Evolutionary conservation across 305 asterid genomes (phyloP), one percentile per base, ranked within the genome.

Genomic region (Nicotiana rustica): DNA sequence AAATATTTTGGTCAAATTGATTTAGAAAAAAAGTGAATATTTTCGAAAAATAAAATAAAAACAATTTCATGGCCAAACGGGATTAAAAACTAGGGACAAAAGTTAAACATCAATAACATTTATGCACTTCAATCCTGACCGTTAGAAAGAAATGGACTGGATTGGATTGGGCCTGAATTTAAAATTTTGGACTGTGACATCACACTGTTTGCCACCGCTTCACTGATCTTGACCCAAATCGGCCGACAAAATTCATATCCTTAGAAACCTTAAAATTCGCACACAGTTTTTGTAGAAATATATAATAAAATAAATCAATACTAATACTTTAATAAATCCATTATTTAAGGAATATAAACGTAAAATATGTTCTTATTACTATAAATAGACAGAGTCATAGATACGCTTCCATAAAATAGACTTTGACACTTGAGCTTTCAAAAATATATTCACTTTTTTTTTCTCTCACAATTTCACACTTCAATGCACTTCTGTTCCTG

Each of bases 401-500:
- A 71, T 71, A 71, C 61, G 47, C 61, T 47, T 71, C 25, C 19
- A 41, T 18, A 47, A 44, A 35, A 21, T 18, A 61, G 33, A 61
- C 15, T 47, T 41, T 33, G 44, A 38, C 57, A 15, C 35, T 36
- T 18, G 41, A 52, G 79, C 21, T 15, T 25, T 75, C 65, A 52
- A 44, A 19, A 55, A 15, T 8, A 25, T 52, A 25, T 75, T 25
- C 29, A 25, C 29, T 75, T 71, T 71, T 25, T 25, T 35, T 69
- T 14, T 19, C 14, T 47, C 31, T 47, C 61, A 71, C 79, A 19
- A 47, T 21, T 71, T 70, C 78, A 70, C 78, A 41, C 36, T 41
- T 70, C n/a, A 13, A 55, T 55, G 60, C 64, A n/a, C 65, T 59
- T 8, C 5, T 75, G 79, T 75, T 29, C 79, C 79, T 75, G 38